phyloP scores from a whole-genome alignment of 1,284 basidiomycete species.

The Tremellales sp. region DNA sequence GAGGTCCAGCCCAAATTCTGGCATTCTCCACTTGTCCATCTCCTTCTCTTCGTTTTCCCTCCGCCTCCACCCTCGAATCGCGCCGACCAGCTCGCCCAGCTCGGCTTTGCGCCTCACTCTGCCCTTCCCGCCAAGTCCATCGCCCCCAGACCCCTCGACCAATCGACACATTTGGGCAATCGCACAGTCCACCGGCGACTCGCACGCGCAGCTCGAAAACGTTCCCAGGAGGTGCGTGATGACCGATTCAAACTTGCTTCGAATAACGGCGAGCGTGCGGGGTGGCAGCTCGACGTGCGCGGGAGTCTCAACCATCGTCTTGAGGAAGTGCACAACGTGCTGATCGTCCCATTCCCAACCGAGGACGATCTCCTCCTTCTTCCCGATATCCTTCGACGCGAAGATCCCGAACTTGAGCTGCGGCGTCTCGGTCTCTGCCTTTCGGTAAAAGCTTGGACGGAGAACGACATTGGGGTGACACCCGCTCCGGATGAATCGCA shows the following conservation, averaged over 20 bases:
- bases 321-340: conserved; percentile 74
- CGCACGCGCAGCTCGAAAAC: conserved; percentile 74
- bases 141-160: conserved; percentile 44
- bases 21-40: conserved; percentile 25
- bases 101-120: conserved; percentile 48
- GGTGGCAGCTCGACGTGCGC: conserved; percentile 15
- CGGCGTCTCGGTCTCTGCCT: conserved; percentile 23
- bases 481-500: conserved; percentile 73
- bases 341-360: conserved; percentile 98
- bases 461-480: conserved; percentile 88
- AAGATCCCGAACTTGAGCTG: conserved; percentile 77
- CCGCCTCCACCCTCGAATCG: conserved; percentile 60
- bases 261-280: conserved; percentile 41
- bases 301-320: conserved; percentile 22
- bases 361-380: conserved; percentile 80
- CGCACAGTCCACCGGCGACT: conserved; percentile 61
- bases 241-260: conserved; percentile 63
- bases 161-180: conserved; percentile 63
- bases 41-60: conserved; percentile 38
- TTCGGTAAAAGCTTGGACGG: conserved; percentile 61
- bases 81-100: conserved; percentile 66
- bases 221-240: conserved; percentile 68
- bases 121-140: conserved; percentile 11
- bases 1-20: conserved; percentile 4
- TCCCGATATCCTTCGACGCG: conserved; percentile 68